Conservation (phyloP, 192 early-diverging fungal species). For the Backusella sp. region DNA sequence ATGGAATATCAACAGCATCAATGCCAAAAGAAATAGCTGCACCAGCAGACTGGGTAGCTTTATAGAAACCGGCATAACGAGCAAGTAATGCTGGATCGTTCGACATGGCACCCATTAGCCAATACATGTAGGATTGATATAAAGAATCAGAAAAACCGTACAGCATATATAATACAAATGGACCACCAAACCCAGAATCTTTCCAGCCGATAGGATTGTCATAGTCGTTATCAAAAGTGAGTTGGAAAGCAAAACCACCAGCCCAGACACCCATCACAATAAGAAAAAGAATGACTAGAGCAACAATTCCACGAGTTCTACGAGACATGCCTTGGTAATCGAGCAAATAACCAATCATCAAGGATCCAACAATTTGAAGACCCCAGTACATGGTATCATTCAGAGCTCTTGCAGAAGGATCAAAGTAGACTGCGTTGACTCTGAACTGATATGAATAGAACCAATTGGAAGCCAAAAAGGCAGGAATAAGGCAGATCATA, state of each 20-base stretch:
- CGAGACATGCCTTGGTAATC: constrained; percentile 28
- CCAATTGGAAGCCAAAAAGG: constrained; percentile 74
- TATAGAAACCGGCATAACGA: constrained; percentile 84
- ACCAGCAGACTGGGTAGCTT: constrained; percentile 80
- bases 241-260: constrained; percentile 31
- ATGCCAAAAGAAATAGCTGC: constrained; percentile 74
- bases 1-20: constrained; percentile 48
- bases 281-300: constrained; percentile 15
- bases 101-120: constrained; percentile 38
- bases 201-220: constrained; percentile 51
- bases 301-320: constrained; percentile 24
- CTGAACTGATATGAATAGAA: constrained; percentile 76
- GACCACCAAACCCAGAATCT: constrained; percentile 26
- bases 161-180: constrained; percentile 60
- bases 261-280: constrained; percentile 27
- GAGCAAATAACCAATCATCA: constrained; percentile 25
- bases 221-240: constrained; percentile 35
- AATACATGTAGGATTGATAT: constrained; percentile 64
- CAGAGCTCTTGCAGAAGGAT: constrained; percentile 64
- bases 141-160: constrained; percentile 82
- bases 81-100: constrained; percentile 61
- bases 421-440: constrained; percentile 66
- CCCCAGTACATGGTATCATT: constrained; percentile 76
- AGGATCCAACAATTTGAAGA: constrained; percentile 32
- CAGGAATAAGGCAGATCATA: constrained; percentile 63